Evolutionary conservation across 1,284 basidiomycete genomes (phyloP), one percentile per base, ranked within the genome.

Genomic region (Marasmius oreades): DNA sequence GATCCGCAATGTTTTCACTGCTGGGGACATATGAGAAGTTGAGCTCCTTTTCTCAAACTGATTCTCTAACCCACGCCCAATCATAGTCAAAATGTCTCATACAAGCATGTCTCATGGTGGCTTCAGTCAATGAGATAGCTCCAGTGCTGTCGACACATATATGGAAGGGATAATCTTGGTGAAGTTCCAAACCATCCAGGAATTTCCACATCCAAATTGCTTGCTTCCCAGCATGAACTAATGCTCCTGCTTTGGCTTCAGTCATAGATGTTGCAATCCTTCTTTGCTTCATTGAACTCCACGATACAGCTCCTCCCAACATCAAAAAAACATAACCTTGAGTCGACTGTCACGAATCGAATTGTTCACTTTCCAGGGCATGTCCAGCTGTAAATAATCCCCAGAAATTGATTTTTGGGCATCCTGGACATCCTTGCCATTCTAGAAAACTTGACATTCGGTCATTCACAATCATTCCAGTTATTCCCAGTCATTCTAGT

Each of bases 281-380:
- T 31, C 28, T 5, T 10, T 5, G 4, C 10, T 31, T 31, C 10
- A 10, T 31, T 31, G 28, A 31, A 10, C 28, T 31, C 10, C 70
- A 73, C 0, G 66, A 66, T 2, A 71, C 59, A 0, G 69, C 59
- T 34, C 66, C 66, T 1, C 68, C 65, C 1, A 33, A 33, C 16
- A 55, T 64, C 4, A 65, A 56, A 37, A 71, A 69, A 0, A 72
- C 48, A 55, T 73, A 69, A 5, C 69, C 72, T 0, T 63, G 57
- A 0, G 64, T 70, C 0, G 73, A 74, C 2, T 63, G 56, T 0
- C 66, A n/a, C n/a, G n/a, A n/a, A n/a, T n/a, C n/a, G n/a, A n/a
- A n/a, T n/a, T n/a, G n/a, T n/a, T n/a, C n/a, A n/a, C n/a, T n/a
- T n/a, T n/a, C n/a, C n/a, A n/a, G n/a, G n/a, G n/a, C n/a, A n/a